A percentile compares a stretch with the other conserved stretches of the same genome.
Evolutionary conservation across 2,329 filamentous ascomycete genomes (phyloP).

Genomic region (Ophiognomonia clavigignenti-juglandacearum): DNA sequence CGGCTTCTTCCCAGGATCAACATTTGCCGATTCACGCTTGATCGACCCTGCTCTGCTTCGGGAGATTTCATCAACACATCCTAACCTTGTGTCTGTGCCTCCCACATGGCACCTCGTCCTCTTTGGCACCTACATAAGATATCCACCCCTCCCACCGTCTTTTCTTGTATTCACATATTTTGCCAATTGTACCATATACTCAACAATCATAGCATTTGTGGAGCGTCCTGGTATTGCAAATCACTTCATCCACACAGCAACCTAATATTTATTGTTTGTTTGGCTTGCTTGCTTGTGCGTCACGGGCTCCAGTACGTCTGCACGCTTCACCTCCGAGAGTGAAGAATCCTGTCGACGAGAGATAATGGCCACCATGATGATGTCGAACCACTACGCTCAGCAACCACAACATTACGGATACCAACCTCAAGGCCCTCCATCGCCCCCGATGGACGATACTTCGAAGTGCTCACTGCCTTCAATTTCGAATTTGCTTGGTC

Average conservation of each 20-base stretch:
- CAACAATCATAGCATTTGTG: too few species aligned
- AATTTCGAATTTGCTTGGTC: slow-evolving; percentile 82
- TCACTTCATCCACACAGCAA: neutral
- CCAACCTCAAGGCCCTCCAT: slow-evolving; percentile 62
- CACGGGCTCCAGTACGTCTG: slow-evolving; percentile 16
- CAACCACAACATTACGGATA: slow-evolving; percentile 49
- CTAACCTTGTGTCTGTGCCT: slow-evolving; percentile 18
- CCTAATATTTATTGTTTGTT: slow-evolving; percentile 7
- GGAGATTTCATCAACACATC: slow-evolving; percentile 26
- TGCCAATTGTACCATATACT: too few species aligned
- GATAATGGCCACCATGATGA: slow-evolving; percentile 40
- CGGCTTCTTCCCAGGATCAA: slow-evolving; percentile 40
- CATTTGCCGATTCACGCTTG: slow-evolving; percentile 44
- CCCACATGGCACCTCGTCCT: slow-evolving; percentile 17
- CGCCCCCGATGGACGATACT: slow-evolving; percentile 68
- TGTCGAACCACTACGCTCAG: slow-evolving; percentile 38
- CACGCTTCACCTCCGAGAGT: slow-evolving; percentile 13
- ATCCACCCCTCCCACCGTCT: slow-evolving; percentile 31
- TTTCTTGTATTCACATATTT: slow-evolving; percentile 18
- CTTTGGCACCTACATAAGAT: slow-evolving; percentile 35
- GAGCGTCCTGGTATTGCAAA: neutral
- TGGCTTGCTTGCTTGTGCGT: neutral
- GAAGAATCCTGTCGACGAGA: slow-evolving; percentile 13
- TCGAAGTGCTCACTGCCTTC: slow-evolving; percentile 84
- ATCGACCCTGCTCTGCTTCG: slow-evolving; percentile 38